Conservation (phyloP, 257 asterid genomes). For the Lavandula angustifolia region DNA sequence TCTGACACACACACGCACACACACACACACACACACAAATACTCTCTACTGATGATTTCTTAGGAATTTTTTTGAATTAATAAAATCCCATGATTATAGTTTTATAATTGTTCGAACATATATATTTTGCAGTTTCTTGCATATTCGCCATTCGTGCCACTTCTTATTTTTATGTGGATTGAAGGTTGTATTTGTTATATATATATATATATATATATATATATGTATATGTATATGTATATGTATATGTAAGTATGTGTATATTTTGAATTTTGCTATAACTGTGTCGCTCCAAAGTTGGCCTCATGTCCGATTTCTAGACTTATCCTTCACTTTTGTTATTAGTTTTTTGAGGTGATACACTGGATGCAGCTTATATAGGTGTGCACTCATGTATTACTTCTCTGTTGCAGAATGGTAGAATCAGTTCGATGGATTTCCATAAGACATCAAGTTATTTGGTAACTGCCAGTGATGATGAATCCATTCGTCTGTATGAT, state of each 20-base stretch:
- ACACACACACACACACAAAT: too few species aligned
- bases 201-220: too few species aligned
- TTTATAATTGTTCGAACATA: neutral
- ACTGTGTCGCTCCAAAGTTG: too few species aligned
- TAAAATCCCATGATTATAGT: neutral
- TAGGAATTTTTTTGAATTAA: neutral
- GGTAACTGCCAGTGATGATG: conserved; percentile 98
- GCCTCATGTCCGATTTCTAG: too few species aligned
- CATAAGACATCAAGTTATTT: conserved; percentile 76
- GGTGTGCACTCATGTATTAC: conserved; percentile 25
- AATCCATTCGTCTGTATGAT: conserved; percentile 90
- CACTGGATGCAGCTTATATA: conserved; percentile 12
- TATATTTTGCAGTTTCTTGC: conserved; percentile 10
- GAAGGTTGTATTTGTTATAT: neutral
- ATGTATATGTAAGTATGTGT: too few species aligned
- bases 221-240: neutral
- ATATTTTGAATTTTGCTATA: too few species aligned
- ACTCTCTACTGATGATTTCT: neutral
- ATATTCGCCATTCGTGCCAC: neutral
- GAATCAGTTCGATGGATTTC: conserved; percentile 98
- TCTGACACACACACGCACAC: too few species aligned
- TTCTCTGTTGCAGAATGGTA: conserved; percentile 70
- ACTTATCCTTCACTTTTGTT: too few species aligned
- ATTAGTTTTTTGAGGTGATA: neutral
- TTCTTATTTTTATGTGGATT: neutral